A percentile compares a stretch with the other conserved stretches of the same genome.
These are phyloP conservation scores for Smallanthus sonchifolius DNA, from an alignment of 129 eudicot species.

Conservation along the genomic window DNA sequence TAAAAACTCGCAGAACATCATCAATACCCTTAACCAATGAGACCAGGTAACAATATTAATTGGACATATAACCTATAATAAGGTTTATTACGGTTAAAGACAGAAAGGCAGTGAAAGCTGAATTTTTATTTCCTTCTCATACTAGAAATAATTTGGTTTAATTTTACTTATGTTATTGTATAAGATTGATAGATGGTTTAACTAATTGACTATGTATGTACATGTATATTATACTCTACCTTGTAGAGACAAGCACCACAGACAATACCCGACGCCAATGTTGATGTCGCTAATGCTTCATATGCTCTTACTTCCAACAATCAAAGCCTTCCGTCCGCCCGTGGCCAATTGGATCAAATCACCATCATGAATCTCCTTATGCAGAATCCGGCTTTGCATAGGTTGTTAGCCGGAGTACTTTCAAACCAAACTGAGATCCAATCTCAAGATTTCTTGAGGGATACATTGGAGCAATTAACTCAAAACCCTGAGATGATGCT, in stretches of 20 bases:
- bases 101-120: too few species aligned
- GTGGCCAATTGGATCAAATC: slow-evolving; percentile 43
- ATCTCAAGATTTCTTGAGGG: slow-evolving; percentile 62
- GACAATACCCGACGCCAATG: slow-evolving; percentile 23
- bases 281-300: slow-evolving; percentile 10
- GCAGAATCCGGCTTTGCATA: slow-evolving; percentile 58
- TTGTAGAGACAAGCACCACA: slow-evolving; percentile 35
- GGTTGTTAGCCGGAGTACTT: slow-evolving; percentile 49
- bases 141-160: too few species aligned
- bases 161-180: too few species aligned
- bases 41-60: too few species aligned
- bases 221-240: background rate
- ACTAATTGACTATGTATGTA: too few species aligned
- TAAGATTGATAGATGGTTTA: too few species aligned
- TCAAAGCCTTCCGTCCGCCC: slow-evolving; percentile 17
- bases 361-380: slow-evolving; percentile 54
- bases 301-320: slow-evolving; percentile 11
- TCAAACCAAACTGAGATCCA: slow-evolving; percentile 65
- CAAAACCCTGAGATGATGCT: slow-evolving; percentile 73
- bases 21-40: too few species aligned
- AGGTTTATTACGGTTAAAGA: too few species aligned
- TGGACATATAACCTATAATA: too few species aligned
- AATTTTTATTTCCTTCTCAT: too few species aligned
- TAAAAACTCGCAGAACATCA: too few species aligned
- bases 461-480: slow-evolving; percentile 63